These are phyloP conservation scores for Verticillium albo-atrum DNA, from an alignment of 2,329 filamentous ascomycete species.

Conservation along the genomic window DNA sequence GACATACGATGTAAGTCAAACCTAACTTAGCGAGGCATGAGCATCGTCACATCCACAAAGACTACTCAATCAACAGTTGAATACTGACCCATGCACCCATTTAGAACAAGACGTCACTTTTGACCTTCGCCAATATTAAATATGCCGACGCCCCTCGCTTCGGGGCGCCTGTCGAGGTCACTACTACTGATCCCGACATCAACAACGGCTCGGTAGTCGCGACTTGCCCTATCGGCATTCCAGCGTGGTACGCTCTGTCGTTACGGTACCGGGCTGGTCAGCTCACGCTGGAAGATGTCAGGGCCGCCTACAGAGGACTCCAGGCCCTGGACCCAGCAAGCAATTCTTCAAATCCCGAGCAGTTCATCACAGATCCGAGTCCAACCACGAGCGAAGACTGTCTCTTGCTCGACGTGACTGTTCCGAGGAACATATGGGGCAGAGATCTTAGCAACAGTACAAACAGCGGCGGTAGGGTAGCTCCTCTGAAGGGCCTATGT, in stretches of 20 bases:
- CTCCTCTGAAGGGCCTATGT: too few relatives aligned
- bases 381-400: conserved; percentile 28
- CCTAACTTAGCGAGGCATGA: too few relatives aligned
- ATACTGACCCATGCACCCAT: too few relatives aligned
- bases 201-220: neutral
- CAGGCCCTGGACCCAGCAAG: neutral
- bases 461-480: conserved; percentile 17
- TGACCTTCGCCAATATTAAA: neutral
- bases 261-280: neutral
- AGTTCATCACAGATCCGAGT: neutral
- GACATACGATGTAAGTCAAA: neutral
- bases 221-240: neutral
- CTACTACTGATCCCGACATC: neutral
- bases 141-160: neutral
- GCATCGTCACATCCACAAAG: too few relatives aligned
- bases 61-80: too few relatives aligned
- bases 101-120: neutral
- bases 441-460: conserved; percentile 13
- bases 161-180: neutral
- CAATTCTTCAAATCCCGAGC: neutral
- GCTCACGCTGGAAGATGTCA: neutral
- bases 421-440: conserved; percentile 27
- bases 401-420: conserved; percentile 33
- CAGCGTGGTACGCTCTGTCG: neutral
- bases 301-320: neutral